Conservation (phyloP, 2,329 filamentous ascomycete genomes). For the Thermochaetoides dissita region DNA sequence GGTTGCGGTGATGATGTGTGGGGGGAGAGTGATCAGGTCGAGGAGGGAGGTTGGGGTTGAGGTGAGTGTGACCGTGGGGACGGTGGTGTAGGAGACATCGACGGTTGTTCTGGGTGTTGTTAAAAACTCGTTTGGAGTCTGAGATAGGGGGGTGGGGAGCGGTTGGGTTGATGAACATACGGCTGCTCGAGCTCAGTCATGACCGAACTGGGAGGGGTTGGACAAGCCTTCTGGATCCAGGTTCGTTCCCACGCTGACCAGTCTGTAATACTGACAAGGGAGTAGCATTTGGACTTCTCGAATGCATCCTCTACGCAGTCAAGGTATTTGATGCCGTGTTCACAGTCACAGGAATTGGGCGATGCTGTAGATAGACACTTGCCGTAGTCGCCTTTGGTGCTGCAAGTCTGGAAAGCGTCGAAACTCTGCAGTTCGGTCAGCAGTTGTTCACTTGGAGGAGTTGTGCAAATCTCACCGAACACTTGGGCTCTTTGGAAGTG, state of each 20-base stretch:
- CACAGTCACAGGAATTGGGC: constrained; percentile 9
- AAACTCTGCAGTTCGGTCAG: constrained; percentile 4
- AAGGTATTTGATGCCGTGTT: constrained; percentile 10
- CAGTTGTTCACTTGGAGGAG: too few species aligned
- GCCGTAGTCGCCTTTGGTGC: constrained; percentile 8
- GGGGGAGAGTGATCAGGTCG: too few species aligned
- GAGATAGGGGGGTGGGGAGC: too few species aligned
- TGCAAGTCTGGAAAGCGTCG: constrained; percentile 11
- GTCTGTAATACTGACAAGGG: constrained; percentile 6
- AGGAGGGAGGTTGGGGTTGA: too few species aligned
- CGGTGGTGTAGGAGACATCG: too few species aligned
- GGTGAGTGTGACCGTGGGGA: too few species aligned
- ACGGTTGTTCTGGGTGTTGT: too few species aligned
- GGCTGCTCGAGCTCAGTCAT: constrained; percentile 10
- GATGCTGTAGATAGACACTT: constrained; percentile 6
- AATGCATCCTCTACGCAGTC: constrained; percentile 11
- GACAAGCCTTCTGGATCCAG: constrained; percentile 9
- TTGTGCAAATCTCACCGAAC: background rate
- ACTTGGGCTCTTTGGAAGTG: background rate
- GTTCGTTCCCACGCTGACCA: constrained; percentile 10
- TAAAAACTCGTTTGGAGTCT: too few species aligned
- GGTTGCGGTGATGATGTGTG: too few species aligned
- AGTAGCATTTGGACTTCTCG: constrained; percentile 9
- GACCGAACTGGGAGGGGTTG: constrained; percentile 8
- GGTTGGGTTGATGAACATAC: background rate